These are phyloP conservation scores for Globisporangium alternatum DNA, from an alignment of 352 stramenopile genomes.

Conservation along the genomic window DNA sequence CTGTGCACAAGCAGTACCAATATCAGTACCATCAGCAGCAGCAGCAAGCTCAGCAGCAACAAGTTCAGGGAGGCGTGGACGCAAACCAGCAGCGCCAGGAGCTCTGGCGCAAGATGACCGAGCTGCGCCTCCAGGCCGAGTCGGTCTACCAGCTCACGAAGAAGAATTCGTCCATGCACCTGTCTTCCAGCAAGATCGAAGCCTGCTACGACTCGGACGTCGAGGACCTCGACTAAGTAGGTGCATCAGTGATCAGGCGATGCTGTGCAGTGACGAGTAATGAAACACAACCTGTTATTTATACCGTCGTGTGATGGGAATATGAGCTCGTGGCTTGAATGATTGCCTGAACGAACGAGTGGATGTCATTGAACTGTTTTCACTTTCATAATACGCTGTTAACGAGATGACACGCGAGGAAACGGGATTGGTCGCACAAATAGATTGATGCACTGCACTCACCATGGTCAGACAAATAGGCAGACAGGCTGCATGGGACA, in stretches of 20 bases:
- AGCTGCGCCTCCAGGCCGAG: constrained; percentile 53
- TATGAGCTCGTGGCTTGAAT: too few species aligned
- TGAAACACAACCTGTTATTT: constrained; percentile 2
- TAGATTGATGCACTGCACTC: background rate
- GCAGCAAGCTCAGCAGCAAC: background rate
- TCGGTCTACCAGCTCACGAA: constrained; percentile 60
- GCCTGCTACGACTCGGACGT: constrained; percentile 10
- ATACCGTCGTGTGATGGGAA: background rate
- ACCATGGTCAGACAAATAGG: background rate
- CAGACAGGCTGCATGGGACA: constrained; percentile 1
- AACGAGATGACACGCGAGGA: background rate
- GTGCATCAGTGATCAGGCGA: background rate
- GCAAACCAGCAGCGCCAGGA: constrained; percentile 19
- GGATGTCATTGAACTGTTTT: too few species aligned
- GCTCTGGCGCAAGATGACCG: constrained; percentile 48
- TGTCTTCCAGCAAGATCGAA: constrained; percentile 19
- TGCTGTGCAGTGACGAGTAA: background rate
- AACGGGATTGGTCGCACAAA: constrained; percentile 5
- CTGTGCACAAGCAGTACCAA: background rate
- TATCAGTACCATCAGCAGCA: constrained; percentile 4
- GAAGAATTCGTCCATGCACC: constrained; percentile 35
- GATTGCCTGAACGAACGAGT: too few species aligned
- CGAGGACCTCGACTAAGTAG: background rate
- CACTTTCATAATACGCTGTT: background rate
- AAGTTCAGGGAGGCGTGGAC: background rate